These are phyloP conservation scores for Colletotrichum truncatum DNA, from an alignment of 2,329 filamentous ascomycete genomes.

Conservation along the genomic window DNA sequence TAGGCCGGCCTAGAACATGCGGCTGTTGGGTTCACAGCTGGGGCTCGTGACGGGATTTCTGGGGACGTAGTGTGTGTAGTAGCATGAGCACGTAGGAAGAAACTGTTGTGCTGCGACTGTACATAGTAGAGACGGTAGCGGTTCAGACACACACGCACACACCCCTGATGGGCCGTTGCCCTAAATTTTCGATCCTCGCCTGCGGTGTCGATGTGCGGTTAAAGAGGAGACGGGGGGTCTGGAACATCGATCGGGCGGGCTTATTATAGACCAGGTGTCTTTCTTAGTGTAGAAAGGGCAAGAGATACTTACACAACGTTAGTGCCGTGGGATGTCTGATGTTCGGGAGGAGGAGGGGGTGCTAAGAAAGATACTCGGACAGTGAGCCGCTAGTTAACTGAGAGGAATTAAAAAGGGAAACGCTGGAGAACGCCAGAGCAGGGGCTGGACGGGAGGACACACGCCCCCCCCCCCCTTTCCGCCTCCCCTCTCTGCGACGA, in stretches of 20 bases:
- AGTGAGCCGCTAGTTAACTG: constrained; percentile 7
- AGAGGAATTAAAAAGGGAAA: background rate
- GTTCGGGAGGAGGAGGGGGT: background rate
- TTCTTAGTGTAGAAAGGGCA: background rate
- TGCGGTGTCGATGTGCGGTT: constrained; percentile 19
- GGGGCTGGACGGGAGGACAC: constrained; percentile 6
- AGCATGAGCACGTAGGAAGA: background rate
- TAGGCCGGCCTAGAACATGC: constrained; percentile 27
- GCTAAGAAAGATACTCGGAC: background rate
- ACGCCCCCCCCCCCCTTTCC: background rate
- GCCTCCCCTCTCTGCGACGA: background rate
- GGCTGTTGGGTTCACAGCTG: constrained; percentile 14
- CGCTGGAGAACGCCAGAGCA: constrained; percentile 5
- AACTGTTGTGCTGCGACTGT: constrained; percentile 6
- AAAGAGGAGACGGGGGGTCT: constrained; percentile 12
- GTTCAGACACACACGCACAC: background rate
- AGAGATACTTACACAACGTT: background rate
- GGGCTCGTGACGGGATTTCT: constrained; percentile 21
- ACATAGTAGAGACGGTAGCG: background rate
- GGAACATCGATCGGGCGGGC: constrained; percentile 8
- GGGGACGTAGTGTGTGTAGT: background rate
- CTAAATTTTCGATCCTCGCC: constrained; percentile 20
- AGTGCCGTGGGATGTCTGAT: background rate
- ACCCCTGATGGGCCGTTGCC: background rate
- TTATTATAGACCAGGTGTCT: background rate